Evolutionary conservation across 352 stramenopile species (phyloP), one percentile per base, ranked within the genome.

Genomic region (Globisporangium abappressorium): DNA sequence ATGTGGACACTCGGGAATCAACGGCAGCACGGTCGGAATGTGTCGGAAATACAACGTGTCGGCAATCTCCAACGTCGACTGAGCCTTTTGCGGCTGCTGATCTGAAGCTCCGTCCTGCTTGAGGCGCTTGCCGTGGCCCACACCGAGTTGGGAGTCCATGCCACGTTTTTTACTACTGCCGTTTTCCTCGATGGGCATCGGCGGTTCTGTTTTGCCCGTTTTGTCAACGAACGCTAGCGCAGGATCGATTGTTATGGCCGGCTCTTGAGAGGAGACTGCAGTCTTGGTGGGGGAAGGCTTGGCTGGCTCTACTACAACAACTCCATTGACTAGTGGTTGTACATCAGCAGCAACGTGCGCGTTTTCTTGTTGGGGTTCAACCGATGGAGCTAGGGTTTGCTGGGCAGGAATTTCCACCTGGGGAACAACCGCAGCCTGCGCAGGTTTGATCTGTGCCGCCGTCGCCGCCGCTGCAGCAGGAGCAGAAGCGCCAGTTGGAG

Each of bases 181-280:
- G 41, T 18, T 38, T 54, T 71, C 63, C 20, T 43, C 38, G 41
- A 57, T n/a, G 7, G 41, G 30, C 9, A 58, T 22, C 14, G 43
- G 33, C 11, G 57, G 56, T 3, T 70, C 65, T 8, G 51, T 33
- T 22, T 81, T 60, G 1, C 80, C 80, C 12, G 78, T 88, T 70
- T 79, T 89, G 72, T 91, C 83, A 68, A 91, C 70, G 56, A 91
- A 91, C n/a, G 79, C 82, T 41, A 91, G 69, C 34, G 75, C 60
- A 15, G 78, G 78, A 58, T 89, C 79, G n/a, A 85, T 65, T 34
- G 43, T 28, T 15, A 66, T 12, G 49, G 6, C 22, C 18, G 38
- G 59, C 22, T 68, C 53, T 15, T 26, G n/a, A n/a, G 33, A 11
- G 3, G 36, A 28, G 20, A 33, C 28, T 33, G 36, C 34, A 18